Percentiles rank a stretch among this genome's conserved stretches.
These are phyloP conservation scores for Lodderomyces orthopsilosis DNA, from an alignment of 1,139 yeast genomes.

Conservation along the genomic window DNA sequence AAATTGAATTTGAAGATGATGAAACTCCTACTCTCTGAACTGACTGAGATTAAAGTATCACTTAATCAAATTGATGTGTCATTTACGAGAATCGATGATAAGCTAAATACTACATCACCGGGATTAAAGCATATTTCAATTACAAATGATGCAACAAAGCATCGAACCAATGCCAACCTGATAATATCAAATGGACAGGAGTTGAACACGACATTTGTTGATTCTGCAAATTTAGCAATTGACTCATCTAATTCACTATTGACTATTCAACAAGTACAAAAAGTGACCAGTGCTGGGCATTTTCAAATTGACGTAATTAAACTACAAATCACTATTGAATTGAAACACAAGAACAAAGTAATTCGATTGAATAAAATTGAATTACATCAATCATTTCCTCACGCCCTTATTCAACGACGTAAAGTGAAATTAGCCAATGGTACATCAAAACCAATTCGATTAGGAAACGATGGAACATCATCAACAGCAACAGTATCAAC, in stretches of 20 bases:
- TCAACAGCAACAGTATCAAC: slow-evolving; percentile 1
- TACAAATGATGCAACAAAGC: slow-evolving; percentile 11
- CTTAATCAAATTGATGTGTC: slow-evolving; percentile 16
- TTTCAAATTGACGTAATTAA: slow-evolving; percentile 20
- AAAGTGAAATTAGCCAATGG: slow-evolving; percentile 2
- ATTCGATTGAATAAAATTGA: slow-evolving; percentile 15
- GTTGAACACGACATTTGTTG: slow-evolving; percentile 12
- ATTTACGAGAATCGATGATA: slow-evolving; percentile 10
- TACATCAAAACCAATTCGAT: slow-evolving; percentile 4
- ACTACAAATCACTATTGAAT: slow-evolving; percentile 13
- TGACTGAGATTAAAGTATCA: slow-evolving; percentile 9
- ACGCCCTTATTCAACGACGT: neutral
- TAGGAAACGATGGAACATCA: slow-evolving; percentile 8
- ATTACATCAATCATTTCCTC: slow-evolving; percentile 8
- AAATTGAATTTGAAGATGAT: slow-evolving; percentile 14
- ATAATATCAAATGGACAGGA: slow-evolving; percentile 11
- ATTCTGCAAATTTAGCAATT: slow-evolving; percentile 11
- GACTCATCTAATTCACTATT: slow-evolving; percentile 7
- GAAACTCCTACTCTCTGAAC: slow-evolving; percentile 14
- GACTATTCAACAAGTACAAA: slow-evolving; percentile 25
- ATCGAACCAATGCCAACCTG: neutral
- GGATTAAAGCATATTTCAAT: slow-evolving; percentile 14
- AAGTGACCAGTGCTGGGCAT: slow-evolving; percentile 23
- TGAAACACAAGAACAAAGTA: slow-evolving; percentile 7
- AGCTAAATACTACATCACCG: neutral